Evolutionary conservation across 176 grass and related monocot genomes (phyloP).

Genomic region (Triticum monococcum): DNA sequence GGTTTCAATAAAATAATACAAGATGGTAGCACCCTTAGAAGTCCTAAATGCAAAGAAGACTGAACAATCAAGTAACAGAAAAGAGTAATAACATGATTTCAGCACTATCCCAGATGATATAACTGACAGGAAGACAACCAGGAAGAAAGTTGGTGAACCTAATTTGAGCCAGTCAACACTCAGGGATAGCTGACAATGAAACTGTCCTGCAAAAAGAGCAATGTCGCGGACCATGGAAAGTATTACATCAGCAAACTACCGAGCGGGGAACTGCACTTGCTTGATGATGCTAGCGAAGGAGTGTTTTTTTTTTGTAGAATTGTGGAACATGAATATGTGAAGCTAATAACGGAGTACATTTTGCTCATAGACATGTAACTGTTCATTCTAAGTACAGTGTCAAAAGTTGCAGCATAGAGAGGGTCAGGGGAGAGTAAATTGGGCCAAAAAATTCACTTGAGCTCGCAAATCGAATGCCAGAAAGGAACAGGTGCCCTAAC

Average conservation of each 20-base stretch:
- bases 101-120: neutral
- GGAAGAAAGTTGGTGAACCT: neutral
- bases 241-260: neutral
- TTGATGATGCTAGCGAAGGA: neutral
- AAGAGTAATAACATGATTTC: neutral
- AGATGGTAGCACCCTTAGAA: neutral
- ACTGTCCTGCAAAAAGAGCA: neutral
- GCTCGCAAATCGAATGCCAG: neutral
- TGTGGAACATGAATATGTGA: neutral
- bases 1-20: neutral
- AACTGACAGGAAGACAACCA: neutral
- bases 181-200: neutral
- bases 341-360: neutral
- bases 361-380: neutral
- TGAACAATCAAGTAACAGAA: neutral
- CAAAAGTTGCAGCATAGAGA: neutral
- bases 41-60: neutral
- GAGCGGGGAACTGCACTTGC: neutral
- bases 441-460: neutral
- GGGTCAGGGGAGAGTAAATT: neutral
- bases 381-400: neutral
- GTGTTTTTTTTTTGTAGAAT: neutral
- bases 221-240: neutral
- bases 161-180: neutral
- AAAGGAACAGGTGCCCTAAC: neutral